Evolutionary conservation across 257 asterid species (phyloP).

Genomic region (Nicotiana knightiana): DNA sequence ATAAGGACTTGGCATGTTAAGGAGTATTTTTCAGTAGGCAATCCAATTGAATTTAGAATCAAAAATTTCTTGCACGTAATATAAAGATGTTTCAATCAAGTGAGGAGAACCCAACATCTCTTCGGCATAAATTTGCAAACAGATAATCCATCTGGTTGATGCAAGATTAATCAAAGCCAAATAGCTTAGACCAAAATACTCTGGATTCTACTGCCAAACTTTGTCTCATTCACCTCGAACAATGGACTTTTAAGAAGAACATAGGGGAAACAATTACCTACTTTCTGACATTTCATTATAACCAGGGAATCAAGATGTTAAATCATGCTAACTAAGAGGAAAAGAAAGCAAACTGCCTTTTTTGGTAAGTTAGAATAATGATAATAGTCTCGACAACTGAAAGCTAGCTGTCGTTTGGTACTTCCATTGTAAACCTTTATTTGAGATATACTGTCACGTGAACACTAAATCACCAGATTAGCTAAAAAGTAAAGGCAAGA

Average conservation of each 20-base stretch:
- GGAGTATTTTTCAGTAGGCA: not conserved
- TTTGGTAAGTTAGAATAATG: not conserved
- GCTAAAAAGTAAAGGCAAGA: not conserved
- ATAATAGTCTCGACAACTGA: not conserved
- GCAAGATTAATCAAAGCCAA: not conserved
- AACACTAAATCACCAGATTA: not conserved
- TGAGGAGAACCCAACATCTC: not conserved
- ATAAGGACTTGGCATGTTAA: not conserved
- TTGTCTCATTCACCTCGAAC: conserved; percentile 1
- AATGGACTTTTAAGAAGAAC: not conserved
- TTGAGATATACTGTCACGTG: not conserved
- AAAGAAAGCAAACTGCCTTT: not conserved
- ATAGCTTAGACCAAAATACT: not conserved
- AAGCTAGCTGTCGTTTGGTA: not conserved
- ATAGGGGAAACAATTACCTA: not conserved
- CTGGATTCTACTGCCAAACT: not conserved
- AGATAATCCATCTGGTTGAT: not conserved
- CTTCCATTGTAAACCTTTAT: not conserved
- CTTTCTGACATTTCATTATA: not conserved
- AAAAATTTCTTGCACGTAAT: not conserved
- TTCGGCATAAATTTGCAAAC: not conserved
- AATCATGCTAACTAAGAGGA: not conserved
- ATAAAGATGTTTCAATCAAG: not conserved
- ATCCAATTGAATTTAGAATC: not conserved
- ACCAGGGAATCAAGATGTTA: not conserved